Conservation (phyloP, 805 yeast genomes). For the Candida arabinofermentans region DNA sequence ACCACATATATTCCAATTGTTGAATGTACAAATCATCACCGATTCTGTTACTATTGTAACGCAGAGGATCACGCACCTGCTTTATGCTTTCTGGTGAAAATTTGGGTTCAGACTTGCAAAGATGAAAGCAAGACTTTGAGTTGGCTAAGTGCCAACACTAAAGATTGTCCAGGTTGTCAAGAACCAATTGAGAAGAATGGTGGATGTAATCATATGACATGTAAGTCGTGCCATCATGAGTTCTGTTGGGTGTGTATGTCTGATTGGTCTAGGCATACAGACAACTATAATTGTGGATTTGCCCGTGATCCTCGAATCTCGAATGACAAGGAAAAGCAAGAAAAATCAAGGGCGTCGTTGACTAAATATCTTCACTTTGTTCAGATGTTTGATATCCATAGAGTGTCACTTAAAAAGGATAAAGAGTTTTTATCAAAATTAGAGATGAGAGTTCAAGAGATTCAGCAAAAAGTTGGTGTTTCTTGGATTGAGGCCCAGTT, state of each 20-base stretch:
- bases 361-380: constrained; percentile 72
- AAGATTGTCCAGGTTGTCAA: constrained; percentile 79
- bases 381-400: constrained; percentile 71
- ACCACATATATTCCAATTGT: constrained; percentile 57
- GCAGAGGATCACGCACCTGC: constrained; percentile 78
- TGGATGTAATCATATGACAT: constrained; percentile 96
- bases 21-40: constrained; percentile 58
- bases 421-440: constrained; percentile 56
- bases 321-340: constrained; percentile 36
- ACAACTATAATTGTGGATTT: constrained; percentile 57
- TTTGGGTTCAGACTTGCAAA: constrained; percentile 75
- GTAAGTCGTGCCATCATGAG: constrained; percentile 69
- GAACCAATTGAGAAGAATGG: constrained; percentile 87
- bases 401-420: constrained; percentile 72
- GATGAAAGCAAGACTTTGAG: constrained; percentile 86
- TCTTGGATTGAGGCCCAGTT: constrained; percentile 91
- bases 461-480: constrained; percentile 60
- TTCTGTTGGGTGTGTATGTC: constrained; percentile 93
- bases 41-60: constrained; percentile 76
- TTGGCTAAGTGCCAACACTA: constrained; percentile 85
- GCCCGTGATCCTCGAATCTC: constrained; percentile 43
- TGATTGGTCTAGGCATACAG: constrained; percentile 69
- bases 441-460: constrained; percentile 54
- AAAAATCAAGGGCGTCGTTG: constrained; percentile 44
- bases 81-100: constrained; percentile 64